Conservation (phyloP, 768 basidiomycete genomes). For the Podaxis carcinomalis region DNA sequence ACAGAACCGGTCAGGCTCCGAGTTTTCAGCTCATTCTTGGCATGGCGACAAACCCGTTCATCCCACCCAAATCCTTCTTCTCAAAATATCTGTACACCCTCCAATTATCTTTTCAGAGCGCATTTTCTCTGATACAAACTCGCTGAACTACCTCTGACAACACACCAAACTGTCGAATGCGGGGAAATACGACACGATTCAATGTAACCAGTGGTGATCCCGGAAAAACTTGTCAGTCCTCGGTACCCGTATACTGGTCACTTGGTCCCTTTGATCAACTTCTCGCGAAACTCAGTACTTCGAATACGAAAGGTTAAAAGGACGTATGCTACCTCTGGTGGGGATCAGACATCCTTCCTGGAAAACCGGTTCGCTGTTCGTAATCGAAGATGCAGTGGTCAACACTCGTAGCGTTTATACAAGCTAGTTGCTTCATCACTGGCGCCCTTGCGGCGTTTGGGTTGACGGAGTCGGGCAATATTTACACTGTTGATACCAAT, state of each 20-base stretch:
- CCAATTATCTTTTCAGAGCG: background rate
- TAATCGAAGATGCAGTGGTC: conserved; percentile 3
- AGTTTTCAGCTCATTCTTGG: no score
- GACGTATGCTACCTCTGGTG: background rate
- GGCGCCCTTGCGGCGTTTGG: conserved; percentile 19
- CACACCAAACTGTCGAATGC: background rate
- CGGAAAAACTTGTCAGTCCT: background rate
- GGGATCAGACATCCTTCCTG: background rate
- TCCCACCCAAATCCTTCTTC: background rate
- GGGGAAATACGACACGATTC: background rate
- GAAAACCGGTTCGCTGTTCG: background rate
- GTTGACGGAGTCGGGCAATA: conserved; percentile 26
- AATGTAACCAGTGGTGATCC: background rate
- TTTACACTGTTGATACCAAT: conserved; percentile 25
- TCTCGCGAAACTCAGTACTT: background rate
- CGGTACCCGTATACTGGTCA: background rate
- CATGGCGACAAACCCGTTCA: no score
- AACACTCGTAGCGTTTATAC: background rate
- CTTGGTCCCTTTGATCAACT: background rate
- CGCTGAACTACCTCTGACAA: background rate
- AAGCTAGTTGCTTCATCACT: background rate
- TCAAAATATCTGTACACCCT: background rate
- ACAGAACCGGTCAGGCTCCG: no score
- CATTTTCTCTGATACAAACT: background rate
- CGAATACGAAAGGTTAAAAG: background rate